Conservation (phyloP, 192 early-diverging fungal species). For the Podila epicladia region DNA sequence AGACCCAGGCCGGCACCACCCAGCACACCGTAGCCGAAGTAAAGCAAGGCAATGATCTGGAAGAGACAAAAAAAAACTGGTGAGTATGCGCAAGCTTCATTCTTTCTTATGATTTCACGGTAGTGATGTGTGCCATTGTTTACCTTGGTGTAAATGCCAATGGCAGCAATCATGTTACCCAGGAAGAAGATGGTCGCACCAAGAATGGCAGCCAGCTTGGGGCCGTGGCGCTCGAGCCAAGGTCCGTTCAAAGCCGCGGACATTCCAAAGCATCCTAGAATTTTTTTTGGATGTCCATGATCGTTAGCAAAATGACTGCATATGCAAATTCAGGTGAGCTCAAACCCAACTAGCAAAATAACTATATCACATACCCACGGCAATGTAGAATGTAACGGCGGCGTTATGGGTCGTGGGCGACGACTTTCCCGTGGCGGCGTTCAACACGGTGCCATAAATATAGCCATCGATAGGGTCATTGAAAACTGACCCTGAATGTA, state of each 20-base stretch:
- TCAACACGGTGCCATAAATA: slow-evolving; percentile 27
- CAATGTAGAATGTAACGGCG: slow-evolving; percentile 67
- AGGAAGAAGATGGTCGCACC: slow-evolving; percentile 59
- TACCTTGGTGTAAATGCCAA: slow-evolving; percentile 52
- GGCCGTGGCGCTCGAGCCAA: slow-evolving; percentile 64
- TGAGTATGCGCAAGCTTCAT: too few relatives aligned
- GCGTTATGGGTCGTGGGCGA: slow-evolving; percentile 54
- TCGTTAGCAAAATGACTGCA: too few relatives aligned
- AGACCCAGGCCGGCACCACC: slow-evolving; percentile 66
- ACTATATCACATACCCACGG: slow-evolving; percentile 38
- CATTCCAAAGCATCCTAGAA: slow-evolving; percentile 57
- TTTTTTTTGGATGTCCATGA: too few relatives aligned
- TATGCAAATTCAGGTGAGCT: too few relatives aligned
- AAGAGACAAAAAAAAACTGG: too few relatives aligned
- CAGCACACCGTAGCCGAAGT: slow-evolving; percentile 69
- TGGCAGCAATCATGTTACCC: slow-evolving; percentile 62
- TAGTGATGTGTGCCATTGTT: too few relatives aligned
- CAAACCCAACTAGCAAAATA: not conserved
- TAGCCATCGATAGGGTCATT: slow-evolving; percentile 62
- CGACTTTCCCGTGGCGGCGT: slow-evolving; percentile 12
- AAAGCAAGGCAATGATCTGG: slow-evolving; percentile 62
- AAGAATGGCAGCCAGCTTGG: slow-evolving; percentile 55
- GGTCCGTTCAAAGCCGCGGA: slow-evolving; percentile 64
- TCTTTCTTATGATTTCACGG: too few relatives aligned
- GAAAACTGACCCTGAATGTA: slow-evolving; percentile 70